Conservation (phyloP, 2,329 filamentous ascomycete species). For the Sporothrix dimorphospora region DNA sequence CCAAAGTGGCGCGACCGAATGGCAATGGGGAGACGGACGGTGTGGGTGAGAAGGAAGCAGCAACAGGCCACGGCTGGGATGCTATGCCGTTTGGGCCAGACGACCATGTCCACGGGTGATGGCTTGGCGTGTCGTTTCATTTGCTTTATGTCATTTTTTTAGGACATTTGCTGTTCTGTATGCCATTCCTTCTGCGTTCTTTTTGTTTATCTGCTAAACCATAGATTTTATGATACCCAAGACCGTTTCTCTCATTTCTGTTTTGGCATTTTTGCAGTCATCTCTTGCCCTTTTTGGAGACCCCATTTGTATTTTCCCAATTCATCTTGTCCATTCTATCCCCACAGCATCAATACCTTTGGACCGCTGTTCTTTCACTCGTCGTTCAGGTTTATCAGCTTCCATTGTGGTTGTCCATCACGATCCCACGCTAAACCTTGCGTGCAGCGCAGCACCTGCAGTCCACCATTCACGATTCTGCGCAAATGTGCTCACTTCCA, state of each 20-base stretch:
- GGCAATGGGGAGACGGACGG: not conserved
- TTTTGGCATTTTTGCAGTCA: not conserved
- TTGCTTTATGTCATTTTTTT: not conserved
- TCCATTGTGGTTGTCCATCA: not conserved
- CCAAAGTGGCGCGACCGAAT: not conserved
- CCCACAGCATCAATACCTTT: not conserved
- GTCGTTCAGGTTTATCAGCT: not conserved
- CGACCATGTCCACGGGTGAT: not conserved
- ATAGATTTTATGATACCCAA: slow-evolving; percentile 18
- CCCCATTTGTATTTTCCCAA: not conserved
- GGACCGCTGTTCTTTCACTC: not conserved
- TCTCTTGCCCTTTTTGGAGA: not conserved
- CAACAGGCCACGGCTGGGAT: not conserved
- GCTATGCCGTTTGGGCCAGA: not conserved
- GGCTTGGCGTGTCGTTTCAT: not conserved
- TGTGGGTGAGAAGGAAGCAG: not conserved
- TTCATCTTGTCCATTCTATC: too few species aligned
- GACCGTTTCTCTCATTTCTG: not conserved
- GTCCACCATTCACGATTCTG: not conserved
- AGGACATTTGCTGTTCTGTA: too few species aligned
- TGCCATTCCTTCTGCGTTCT: too few species aligned
- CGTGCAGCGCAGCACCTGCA: not conserved
- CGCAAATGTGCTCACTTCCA: slow-evolving; percentile 16
- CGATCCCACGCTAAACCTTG: not conserved
- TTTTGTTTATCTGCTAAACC: not conserved